These are phyloP conservation scores for Dalbergia cochinchinensis DNA, from an alignment of 306 rosid species.

Conservation along the genomic window DNA sequence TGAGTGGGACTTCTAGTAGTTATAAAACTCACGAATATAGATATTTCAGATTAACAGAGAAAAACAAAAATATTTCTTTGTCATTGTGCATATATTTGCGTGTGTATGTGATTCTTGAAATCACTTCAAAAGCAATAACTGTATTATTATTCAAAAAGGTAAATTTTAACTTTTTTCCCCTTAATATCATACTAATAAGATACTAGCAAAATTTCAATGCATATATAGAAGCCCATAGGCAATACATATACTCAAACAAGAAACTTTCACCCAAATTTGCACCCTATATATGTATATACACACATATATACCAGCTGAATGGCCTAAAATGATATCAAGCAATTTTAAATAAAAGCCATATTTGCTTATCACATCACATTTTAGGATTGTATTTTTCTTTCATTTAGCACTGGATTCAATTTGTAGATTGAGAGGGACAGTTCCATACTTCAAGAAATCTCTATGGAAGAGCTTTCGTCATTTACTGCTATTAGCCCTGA, in stretches of 20 bases:
- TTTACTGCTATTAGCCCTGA: constrained; percentile 27
- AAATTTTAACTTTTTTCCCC: too few relatives aligned
- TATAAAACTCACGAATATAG: neutral
- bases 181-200: neutral
- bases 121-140: neutral
- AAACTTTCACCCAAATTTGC: neutral
- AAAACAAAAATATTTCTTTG: neutral
- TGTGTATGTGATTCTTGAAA: neutral
- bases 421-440: constrained; percentile 15
- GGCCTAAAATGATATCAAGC: constrained; percentile 22
- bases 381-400: constrained; percentile 16
- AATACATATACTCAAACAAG: neutral
- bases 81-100: neutral
- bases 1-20: neutral
- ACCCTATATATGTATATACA: neutral
- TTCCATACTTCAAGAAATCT: constrained; percentile 31
- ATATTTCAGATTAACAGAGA: neutral
- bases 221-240: neutral
- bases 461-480: constrained; percentile 40
- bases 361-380: neutral
- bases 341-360: constrained; percentile 26
- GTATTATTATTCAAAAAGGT: too few relatives aligned
- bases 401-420: neutral
- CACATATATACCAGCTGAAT: constrained; percentile 17
- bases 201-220: neutral